A percentile compares a stretch with the other conserved stretches of the same genome.
Evolutionary conservation across 352 stramenopile genomes (phyloP).

Genomic region (Phytophthora idaei): DNA sequence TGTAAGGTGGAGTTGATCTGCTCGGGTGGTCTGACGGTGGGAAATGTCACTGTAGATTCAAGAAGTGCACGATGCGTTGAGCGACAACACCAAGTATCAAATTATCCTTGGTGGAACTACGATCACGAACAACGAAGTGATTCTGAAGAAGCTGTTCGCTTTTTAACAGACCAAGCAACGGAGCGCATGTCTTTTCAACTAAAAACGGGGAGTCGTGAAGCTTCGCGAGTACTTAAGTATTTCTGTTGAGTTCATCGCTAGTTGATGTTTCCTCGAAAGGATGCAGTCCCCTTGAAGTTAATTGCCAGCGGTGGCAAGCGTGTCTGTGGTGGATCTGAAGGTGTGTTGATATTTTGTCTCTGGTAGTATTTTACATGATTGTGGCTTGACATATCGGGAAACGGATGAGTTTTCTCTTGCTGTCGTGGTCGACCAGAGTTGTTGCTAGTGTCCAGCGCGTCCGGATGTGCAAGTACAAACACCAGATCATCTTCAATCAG

Average conservation of each 20-base stretch:
- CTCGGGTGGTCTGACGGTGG: conserved; percentile 1
- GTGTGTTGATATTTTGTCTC: neutral
- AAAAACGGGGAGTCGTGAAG: neutral
- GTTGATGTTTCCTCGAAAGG: conserved; percentile 17
- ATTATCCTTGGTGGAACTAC: conserved; percentile 78
- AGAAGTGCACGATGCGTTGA: conserved; percentile 64
- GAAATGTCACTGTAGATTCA: conserved; percentile 50
- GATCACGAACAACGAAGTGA: conserved; percentile 69
- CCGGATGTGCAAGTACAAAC: conserved; percentile 63
- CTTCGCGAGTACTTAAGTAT: neutral
- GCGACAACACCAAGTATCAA: conserved; percentile 54
- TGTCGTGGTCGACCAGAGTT: neutral
- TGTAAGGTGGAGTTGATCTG: neutral
- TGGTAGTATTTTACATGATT: conserved; percentile 22
- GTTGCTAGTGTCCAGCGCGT: conserved; percentile 19
- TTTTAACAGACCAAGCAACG: conserved; percentile 12
- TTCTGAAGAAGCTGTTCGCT: conserved; percentile 64
- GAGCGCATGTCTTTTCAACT: neutral
- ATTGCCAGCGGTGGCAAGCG: conserved; percentile 12
- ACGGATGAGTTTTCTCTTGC: conserved; percentile 6
- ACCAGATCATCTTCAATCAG: conserved; percentile 58
- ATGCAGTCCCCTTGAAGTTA: conserved; percentile 7
- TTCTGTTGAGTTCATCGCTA: conserved; percentile 1
- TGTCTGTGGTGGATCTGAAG: conserved; percentile 2
- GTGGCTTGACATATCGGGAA: conserved; percentile 6